phyloP scores from a whole-genome alignment of 805 yeast species.

The Yamadazyma scolyti region DNA sequence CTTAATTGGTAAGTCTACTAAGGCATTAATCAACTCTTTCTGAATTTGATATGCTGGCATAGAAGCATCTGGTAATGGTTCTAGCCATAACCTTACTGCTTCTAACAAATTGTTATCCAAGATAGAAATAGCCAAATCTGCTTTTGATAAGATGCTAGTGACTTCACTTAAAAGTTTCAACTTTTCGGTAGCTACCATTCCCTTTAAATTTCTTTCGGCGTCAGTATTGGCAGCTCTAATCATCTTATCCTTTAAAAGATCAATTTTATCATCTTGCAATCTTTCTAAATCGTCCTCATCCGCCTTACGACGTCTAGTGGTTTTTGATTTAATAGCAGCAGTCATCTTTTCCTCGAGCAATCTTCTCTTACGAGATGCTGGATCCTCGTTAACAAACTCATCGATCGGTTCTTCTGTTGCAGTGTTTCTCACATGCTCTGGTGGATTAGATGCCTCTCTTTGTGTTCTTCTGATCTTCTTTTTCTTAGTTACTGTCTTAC shows the following conservation, averaged over 20 bases:
- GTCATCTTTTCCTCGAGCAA: slow-evolving; percentile 80
- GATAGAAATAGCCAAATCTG: slow-evolving; percentile 85
- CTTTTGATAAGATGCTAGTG: slow-evolving; percentile 68
- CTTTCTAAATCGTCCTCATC: slow-evolving; percentile 94
- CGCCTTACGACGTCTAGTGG: slow-evolving; percentile 59
- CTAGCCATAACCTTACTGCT: slow-evolving; percentile 94
- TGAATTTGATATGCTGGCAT: slow-evolving; percentile 97
- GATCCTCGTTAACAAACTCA: slow-evolving; percentile 28
- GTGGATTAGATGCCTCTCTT: slow-evolving; percentile 4
- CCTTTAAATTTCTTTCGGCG: slow-evolving; percentile 55
- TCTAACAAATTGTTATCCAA: slow-evolving; percentile 91
- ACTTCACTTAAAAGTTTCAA: slow-evolving; percentile 79
- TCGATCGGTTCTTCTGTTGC: slow-evolving; percentile 9
- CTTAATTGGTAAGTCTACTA: slow-evolving; percentile 81
- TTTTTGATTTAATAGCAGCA: slow-evolving; percentile 63
- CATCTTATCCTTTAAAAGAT: slow-evolving; percentile 82
- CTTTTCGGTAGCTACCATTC: slow-evolving; percentile 71
- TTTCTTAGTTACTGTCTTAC: slow-evolving; percentile 17
- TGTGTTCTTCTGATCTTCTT: slow-evolving; percentile 22
- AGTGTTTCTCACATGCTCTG: slow-evolving; percentile 5
- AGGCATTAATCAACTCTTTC: slow-evolving; percentile 72
- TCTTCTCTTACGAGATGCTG: slow-evolving; percentile 53
- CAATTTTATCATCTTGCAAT: slow-evolving; percentile 89
- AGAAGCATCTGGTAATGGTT: slow-evolving; percentile 96
- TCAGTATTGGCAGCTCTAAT: slow-evolving; percentile 79